Evolutionary conservation across 2,329 filamentous ascomycete genomes (phyloP).

Genomic region (Clonostachys solani): DNA sequence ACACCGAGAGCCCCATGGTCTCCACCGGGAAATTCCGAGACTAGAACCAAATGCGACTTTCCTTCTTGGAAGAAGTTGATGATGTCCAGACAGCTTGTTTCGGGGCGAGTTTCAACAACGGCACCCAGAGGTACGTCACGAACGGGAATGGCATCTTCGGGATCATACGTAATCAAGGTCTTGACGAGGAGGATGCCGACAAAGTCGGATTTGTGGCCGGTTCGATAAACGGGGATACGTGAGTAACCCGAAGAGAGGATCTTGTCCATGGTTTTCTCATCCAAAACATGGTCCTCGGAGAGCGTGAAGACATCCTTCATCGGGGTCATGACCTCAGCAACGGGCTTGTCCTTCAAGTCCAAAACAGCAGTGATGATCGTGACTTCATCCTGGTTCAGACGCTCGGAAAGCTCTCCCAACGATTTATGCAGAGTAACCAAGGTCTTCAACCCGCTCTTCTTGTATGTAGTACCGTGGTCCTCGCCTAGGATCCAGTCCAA

Average conservation of each 20-base stretch:
- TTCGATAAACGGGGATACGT: constrained; percentile 87
- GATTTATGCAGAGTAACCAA: constrained; percentile 93
- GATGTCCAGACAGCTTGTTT: constrained; percentile 96
- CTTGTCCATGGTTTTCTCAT: constrained; percentile 90
- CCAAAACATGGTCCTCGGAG: constrained; percentile 89
- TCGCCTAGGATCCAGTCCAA: constrained; percentile 90
- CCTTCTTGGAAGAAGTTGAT: constrained; percentile 99
- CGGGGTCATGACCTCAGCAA: constrained; percentile 95
- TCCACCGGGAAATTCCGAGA: constrained; percentile 86
- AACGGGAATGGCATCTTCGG: constrained; percentile 83
- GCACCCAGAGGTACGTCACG: constrained; percentile 90
- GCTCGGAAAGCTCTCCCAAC: constrained; percentile 79
- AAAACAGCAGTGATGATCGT: constrained; percentile 97
- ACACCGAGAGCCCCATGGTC: constrained; percentile 88
- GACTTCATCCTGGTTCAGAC: constrained; percentile 94
- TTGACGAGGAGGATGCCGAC: constrained; percentile 98
- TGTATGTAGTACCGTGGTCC: constrained; percentile 95
- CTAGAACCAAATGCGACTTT: constrained; percentile 97
- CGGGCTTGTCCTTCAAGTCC: constrained; percentile 93
- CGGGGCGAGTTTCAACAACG: constrained; percentile 87
- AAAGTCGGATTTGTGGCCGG: constrained; percentile 81
- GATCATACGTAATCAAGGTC: constrained; percentile 97
- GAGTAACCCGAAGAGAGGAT: constrained; percentile 95
- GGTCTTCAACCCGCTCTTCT: constrained; percentile 96
- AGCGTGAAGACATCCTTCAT: constrained; percentile 97